A percentile compares a stretch with the other conserved stretches of the same genome.
phyloP scores from a whole-genome alignment of 2,329 filamentous ascomycete genomes.

The Macrophomina pseudophaseolina region DNA sequence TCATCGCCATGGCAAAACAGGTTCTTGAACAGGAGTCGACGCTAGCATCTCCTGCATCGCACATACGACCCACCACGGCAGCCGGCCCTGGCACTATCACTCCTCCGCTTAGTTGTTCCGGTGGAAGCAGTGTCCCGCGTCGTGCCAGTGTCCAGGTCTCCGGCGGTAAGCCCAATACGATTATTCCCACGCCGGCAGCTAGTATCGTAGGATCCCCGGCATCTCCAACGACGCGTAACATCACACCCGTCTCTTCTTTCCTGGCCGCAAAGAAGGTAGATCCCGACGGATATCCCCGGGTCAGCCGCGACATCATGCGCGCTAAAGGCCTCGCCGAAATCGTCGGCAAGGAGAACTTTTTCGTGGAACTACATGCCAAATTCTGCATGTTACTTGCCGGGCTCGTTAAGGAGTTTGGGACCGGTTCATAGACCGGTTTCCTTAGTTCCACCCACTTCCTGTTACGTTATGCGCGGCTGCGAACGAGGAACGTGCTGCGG shows the following conservation, averaged over 20 bases:
- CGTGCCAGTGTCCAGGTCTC: slow-evolving; percentile 20
- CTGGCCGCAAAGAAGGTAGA: slow-evolving; percentile 61
- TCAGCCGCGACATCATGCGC: slow-evolving; percentile 57
- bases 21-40: slow-evolving; percentile 45
- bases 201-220: slow-evolving; percentile 38
- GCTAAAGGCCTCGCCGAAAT: slow-evolving; percentile 64
- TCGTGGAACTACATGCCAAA: slow-evolving; percentile 61
- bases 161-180: slow-evolving; percentile 10
- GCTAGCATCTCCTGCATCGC: slow-evolving; percentile 30
- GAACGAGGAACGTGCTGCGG: slow-evolving; percentile 19
- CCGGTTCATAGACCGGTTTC: slow-evolving; percentile 14
- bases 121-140: slow-evolving; percentile 31
- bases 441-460: slow-evolving; percentile 4
- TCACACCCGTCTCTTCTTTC: slow-evolving; percentile 63
- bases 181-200: slow-evolving; percentile 8
- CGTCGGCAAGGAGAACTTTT: slow-evolving; percentile 63
- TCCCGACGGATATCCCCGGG: slow-evolving; percentile 60
- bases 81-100: slow-evolving; percentile 33
- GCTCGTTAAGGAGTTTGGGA: slow-evolving; percentile 47
- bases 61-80: slow-evolving; percentile 35
- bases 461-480: slow-evolving; percentile 22
- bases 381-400: slow-evolving; percentile 51
- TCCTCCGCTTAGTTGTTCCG: slow-evolving; percentile 36
- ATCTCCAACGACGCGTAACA: slow-evolving; percentile 47
- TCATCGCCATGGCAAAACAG: slow-evolving; percentile 51